These are phyloP conservation scores for Lactarius tabidus DNA, from an alignment of 768 basidiomycete species.

Conservation along the genomic window DNA sequence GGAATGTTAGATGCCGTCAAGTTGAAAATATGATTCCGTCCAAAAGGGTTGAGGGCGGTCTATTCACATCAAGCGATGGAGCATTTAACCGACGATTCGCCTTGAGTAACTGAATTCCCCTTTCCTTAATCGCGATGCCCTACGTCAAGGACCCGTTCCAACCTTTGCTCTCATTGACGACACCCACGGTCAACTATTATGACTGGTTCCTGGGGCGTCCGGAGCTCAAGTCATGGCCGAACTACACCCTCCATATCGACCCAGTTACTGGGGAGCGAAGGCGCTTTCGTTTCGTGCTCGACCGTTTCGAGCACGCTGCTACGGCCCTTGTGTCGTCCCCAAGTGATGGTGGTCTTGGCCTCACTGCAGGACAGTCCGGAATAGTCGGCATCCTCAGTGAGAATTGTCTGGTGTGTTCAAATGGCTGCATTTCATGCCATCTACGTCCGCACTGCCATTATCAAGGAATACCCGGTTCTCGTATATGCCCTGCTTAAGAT, in stretches of 20 bases:
- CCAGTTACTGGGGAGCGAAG: conserved; percentile 45
- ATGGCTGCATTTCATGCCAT: not conserved
- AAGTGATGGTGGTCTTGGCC: conserved; percentile 52
- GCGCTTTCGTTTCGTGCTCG: conserved; percentile 46
- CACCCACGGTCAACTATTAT: conserved; percentile 19
- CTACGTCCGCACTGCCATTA: not conserved
- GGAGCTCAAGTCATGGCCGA: conserved; percentile 30
- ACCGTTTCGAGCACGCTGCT: conserved; percentile 49
- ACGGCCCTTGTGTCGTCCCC: conserved; percentile 45
- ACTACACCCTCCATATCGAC: conserved; percentile 56
- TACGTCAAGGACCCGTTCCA: not conserved
- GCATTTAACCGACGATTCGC: not conserved
- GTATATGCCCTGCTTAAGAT: conserved; percentile 46
- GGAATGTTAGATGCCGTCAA: no score
- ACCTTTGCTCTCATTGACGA: not conserved
- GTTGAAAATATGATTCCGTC: no score
- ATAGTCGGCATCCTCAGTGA: conserved; percentile 68
- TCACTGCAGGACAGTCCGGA: conserved; percentile 40
- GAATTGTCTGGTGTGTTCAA: conserved; percentile 57
- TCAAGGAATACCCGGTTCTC: conserved; percentile 53
- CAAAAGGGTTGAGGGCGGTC: not conserved
- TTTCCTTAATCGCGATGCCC: conserved; percentile 6
- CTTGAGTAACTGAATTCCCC: not conserved
- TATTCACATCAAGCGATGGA: not conserved
- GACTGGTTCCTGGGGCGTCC: conserved; percentile 14